Evolutionary conservation across 148 eudicot genomes (phyloP), one percentile per base, ranked within the genome.

Genomic region (Tetragonia tetragonoides): DNA sequence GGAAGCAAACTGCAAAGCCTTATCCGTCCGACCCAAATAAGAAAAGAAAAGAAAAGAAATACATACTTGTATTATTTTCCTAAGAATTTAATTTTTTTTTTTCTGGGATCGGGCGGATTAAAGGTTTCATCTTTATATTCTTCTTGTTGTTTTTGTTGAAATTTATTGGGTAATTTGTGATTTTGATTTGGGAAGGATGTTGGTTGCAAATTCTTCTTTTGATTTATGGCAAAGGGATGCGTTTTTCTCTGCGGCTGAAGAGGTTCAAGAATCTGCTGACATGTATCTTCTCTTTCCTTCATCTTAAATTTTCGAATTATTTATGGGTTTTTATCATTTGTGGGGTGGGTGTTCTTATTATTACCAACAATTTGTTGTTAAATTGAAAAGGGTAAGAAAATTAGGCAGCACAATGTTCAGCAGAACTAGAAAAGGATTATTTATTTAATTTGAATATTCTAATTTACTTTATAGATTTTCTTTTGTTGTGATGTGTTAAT

Each of bases 211-310:
- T 81, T 86, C 90, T 81, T 86, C 90, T 47, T 94, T 94, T 78
- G 98, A 94, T 92, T 86, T 91, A 85, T 94, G 98, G 98, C 93
- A 89, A 86, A 90, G 84, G 72, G 98, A 94, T 67, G 60, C 88
- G 37, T 94, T 94, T 47, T 94, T 94, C 81, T 86, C 95, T 46
- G 98, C 95, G 12, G 98, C 97, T 34, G 98, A 94, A 73, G 95
- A 92, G 84, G 97, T 94, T 73, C 97, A 94, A 84, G 84, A 87
- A 82, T 94, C 98, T 63, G 89, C 97, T n/a, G 97, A 94, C 73
- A 89, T 94, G 97, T 94, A 87, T 81, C 91, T 85, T 18, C 67
- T 12, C 39, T 37, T 75, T 46, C 53, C 39, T 39, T 51, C 1
- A 64, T 54, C 42, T 54, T 42, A 11, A 11, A 46, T 14, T 56